phyloP scores from a whole-genome alignment of 805 yeast genomes.

The Spathaspora girioi region DNA sequence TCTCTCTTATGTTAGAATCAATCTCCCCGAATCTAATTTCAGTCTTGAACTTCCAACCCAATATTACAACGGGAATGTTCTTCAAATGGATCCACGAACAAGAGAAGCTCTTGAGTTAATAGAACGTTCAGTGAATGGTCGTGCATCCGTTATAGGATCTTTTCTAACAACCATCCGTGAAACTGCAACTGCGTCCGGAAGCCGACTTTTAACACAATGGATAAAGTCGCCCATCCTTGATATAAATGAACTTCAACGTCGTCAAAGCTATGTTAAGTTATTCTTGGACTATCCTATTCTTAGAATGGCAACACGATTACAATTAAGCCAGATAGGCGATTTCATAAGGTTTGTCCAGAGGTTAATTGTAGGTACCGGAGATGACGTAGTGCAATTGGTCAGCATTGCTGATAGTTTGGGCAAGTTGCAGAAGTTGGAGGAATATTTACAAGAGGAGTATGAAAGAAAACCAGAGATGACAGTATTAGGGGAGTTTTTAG shows the following conservation, averaged over 20 bases:
- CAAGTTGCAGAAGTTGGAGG: slow-evolving; percentile 18
- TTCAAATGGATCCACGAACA: slow-evolving; percentile 82
- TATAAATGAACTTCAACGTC: slow-evolving; percentile 45
- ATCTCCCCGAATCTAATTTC: slow-evolving; percentile 64
- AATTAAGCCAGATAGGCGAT: slow-evolving; percentile 50
- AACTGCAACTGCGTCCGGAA: slow-evolving; percentile 79
- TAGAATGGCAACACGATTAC: slow-evolving; percentile 21
- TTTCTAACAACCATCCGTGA: slow-evolving; percentile 63
- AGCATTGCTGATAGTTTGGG: slow-evolving; percentile 29
- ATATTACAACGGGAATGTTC: slow-evolving; percentile 45
- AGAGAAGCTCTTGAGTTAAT: slow-evolving; percentile 75
- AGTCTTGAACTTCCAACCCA: slow-evolving; percentile 66
- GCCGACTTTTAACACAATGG: slow-evolving; percentile 80
- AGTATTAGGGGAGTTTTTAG: slow-evolving; percentile 17
- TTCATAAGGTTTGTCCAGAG: slow-evolving; percentile 58
- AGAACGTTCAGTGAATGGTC: slow-evolving; percentile 41
- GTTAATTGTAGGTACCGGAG: slow-evolving; percentile 33
- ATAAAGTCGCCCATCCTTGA: slow-evolving; percentile 73
- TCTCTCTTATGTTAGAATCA: slow-evolving; percentile 65
- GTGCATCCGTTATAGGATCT: slow-evolving; percentile 61
- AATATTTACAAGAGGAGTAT: slow-evolving; percentile 12
- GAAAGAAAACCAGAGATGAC: slow-evolving; percentile 16
- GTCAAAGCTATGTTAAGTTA: slow-evolving; percentile 41
- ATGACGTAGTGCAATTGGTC: slow-evolving; percentile 25
- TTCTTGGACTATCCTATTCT: slow-evolving; percentile 22